phyloP scores from a whole-genome alignment of 1,284 basidiomycete species.

The Malassezia caprae region DNA sequence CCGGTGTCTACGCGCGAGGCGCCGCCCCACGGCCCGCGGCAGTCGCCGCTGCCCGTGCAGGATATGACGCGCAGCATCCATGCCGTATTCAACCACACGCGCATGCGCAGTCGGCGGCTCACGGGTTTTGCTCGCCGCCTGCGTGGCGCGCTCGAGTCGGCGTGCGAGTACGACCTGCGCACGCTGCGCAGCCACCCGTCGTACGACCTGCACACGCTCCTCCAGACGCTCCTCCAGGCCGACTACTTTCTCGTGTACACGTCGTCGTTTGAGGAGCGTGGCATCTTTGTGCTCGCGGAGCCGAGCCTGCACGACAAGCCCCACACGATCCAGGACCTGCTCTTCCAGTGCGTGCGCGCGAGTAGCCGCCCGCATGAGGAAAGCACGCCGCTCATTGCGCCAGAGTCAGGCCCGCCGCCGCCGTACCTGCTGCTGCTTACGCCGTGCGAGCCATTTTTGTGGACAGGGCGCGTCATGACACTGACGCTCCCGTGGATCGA shows the following conservation, averaged over 20 bases:
- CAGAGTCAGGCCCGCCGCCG: slow-evolving; percentile 18
- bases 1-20: slow-evolving; percentile 50
- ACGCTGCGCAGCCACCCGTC: slow-evolving; percentile 44
- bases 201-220: slow-evolving; percentile 64
- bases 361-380: background rate
- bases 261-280: slow-evolving; percentile 73
- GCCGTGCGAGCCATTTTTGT: slow-evolving; percentile 76
- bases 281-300: slow-evolving; percentile 85
- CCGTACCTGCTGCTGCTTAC: slow-evolving; percentile 76
- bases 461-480: slow-evolving; percentile 77
- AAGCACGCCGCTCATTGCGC: background rate
- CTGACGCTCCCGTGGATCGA: slow-evolving; percentile 36
- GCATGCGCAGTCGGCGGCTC: slow-evolving; percentile 82
- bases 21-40: background rate
- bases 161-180: slow-evolving; percentile 82
- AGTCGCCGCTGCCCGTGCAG: slow-evolving; percentile 60
- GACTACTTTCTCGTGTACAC: slow-evolving; percentile 95
- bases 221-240: slow-evolving; percentile 68
- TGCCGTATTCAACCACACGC: slow-evolving; percentile 85
- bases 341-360: slow-evolving; percentile 62
- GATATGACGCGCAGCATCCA: slow-evolving; percentile 80
- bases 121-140: slow-evolving; percentile 62
- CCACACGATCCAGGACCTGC: slow-evolving; percentile 66
- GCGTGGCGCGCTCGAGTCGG: slow-evolving; percentile 77
- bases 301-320: slow-evolving; percentile 72